phyloP scores from a whole-genome alignment of 768 basidiomycete genomes.

The Suillus ampliporus region DNA sequence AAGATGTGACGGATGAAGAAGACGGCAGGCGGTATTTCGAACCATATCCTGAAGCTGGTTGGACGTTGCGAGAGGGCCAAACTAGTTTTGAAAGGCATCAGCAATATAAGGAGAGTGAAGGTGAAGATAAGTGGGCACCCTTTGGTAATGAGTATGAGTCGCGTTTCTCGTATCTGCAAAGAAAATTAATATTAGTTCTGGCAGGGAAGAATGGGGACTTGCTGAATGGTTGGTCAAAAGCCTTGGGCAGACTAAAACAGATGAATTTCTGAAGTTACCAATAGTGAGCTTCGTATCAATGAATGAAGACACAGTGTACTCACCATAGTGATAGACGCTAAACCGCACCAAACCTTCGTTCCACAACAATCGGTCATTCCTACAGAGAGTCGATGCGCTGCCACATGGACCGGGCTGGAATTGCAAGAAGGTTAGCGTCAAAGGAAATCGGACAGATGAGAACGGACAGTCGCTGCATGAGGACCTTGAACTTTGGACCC shows the following conservation, averaged over 20 bases:
- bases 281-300: neutral
- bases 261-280: slow-evolving; percentile 16
- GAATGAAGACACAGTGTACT: neutral
- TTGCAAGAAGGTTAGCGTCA: slow-evolving; percentile 25
- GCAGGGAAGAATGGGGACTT: slow-evolving; percentile 44
- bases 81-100: slow-evolving; percentile 3
- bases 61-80: neutral
- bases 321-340: slow-evolving; percentile 5
- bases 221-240: slow-evolving; percentile 38
- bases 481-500: slow-evolving; percentile 33
- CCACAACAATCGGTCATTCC: slow-evolving; percentile 29
- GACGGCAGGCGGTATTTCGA: neutral
- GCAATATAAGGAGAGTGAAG: neutral
- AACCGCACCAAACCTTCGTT: slow-evolving; percentile 25
- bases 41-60: slow-evolving; percentile 1
- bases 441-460: slow-evolving; percentile 24
- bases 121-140: slow-evolving; percentile 16
- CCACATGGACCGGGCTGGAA: slow-evolving; percentile 26
- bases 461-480: slow-evolving; percentile 16
- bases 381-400: slow-evolving; percentile 29
- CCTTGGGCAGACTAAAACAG: slow-evolving; percentile 35
- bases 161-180: no score
- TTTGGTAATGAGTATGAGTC: slow-evolving; percentile 33
- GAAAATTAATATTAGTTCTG: no score
- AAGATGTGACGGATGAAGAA: slow-evolving; percentile 6